phyloP scores from a whole-genome alignment of 139 green algal genomes.

The Chlorella sp. region DNA sequence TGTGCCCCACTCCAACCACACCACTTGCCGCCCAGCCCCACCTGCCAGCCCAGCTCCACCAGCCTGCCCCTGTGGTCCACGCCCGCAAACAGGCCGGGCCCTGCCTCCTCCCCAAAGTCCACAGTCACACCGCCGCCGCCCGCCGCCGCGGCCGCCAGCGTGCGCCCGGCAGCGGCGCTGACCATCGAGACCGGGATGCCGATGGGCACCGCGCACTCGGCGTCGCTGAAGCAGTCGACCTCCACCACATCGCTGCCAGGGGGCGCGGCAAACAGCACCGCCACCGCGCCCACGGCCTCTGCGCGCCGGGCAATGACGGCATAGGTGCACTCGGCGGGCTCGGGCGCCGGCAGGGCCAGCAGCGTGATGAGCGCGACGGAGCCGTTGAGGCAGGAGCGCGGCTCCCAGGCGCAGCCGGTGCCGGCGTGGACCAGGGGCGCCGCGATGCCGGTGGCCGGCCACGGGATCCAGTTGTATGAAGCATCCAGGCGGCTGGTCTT shows the following conservation, averaged over 20 bases:
- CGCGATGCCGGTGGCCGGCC: not conserved
- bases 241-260: constrained; percentile 10
- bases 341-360: not conserved
- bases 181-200: constrained; percentile 33
- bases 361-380: constrained; percentile 7
- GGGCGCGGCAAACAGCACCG: constrained; percentile 21
- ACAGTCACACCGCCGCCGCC: not conserved
- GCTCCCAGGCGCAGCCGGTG: not conserved
- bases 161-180: not conserved
- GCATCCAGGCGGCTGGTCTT: constrained; percentile 5
- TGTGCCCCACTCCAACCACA: no score
- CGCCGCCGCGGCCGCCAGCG: not conserved
- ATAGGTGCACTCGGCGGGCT: no score
- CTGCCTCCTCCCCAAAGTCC: constrained; percentile 21
- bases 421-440: not conserved
- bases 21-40: no score
- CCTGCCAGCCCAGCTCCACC: constrained; percentile 41
- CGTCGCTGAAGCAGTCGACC: constrained; percentile 14
- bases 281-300: constrained; percentile 2
- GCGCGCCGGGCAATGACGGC: not conserved
- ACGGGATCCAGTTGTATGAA: constrained; percentile 7
- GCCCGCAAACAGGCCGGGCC: constrained; percentile 30
- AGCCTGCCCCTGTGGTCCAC: constrained; percentile 18
- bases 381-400: not conserved
- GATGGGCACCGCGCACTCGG: constrained; percentile 21